Conservation (phyloP, 192 early-diverging fungal species). For the Podila verticillata region DNA sequence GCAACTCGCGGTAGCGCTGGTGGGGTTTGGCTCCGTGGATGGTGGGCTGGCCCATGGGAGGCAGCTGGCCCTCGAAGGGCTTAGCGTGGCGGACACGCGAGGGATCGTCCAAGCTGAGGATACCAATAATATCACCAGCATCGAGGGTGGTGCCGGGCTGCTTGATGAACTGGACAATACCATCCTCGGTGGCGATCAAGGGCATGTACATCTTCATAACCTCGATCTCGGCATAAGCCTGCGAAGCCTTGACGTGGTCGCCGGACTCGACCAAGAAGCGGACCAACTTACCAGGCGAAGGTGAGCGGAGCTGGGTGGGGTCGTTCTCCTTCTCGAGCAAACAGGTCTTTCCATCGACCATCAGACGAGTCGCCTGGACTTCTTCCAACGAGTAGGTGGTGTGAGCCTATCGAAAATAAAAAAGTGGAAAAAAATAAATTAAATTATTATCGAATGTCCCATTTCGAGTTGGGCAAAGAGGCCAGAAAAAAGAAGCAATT, state of each 20-base stretch:
- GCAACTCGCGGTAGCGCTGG: slow-evolving; percentile 77
- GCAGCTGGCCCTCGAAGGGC: slow-evolving; percentile 81
- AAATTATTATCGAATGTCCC: no score
- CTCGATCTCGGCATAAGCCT: slow-evolving; percentile 98
- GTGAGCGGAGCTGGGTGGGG: slow-evolving; percentile 94
- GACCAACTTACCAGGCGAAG: slow-evolving; percentile 97
- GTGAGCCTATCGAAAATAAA: slow-evolving; percentile 61
- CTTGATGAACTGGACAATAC: slow-evolving; percentile 88
- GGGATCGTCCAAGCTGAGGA: slow-evolving; percentile 94
- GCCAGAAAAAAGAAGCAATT: not conserved
- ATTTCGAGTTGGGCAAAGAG: no score
- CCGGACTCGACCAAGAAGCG: slow-evolving; percentile 94
- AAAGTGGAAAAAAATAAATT: not conserved
- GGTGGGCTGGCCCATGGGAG: slow-evolving; percentile 79
- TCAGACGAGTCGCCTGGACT: slow-evolving; percentile 86
- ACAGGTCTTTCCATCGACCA: slow-evolving; percentile 92
- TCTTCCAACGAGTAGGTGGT: slow-evolving; percentile 93
- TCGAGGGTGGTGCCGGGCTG: slow-evolving; percentile 86
- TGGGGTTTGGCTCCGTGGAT: slow-evolving; percentile 89
- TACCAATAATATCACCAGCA: slow-evolving; percentile 94
- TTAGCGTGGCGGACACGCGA: slow-evolving; percentile 89
- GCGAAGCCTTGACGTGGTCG: slow-evolving; percentile 86
- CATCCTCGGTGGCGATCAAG: slow-evolving; percentile 89
- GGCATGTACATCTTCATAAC: slow-evolving; percentile 99
- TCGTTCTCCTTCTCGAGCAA: slow-evolving; percentile 96